Base-by-base conservation (phyloP, 768 basidiomycete species). In the Pleurotus djamor region DNA sequence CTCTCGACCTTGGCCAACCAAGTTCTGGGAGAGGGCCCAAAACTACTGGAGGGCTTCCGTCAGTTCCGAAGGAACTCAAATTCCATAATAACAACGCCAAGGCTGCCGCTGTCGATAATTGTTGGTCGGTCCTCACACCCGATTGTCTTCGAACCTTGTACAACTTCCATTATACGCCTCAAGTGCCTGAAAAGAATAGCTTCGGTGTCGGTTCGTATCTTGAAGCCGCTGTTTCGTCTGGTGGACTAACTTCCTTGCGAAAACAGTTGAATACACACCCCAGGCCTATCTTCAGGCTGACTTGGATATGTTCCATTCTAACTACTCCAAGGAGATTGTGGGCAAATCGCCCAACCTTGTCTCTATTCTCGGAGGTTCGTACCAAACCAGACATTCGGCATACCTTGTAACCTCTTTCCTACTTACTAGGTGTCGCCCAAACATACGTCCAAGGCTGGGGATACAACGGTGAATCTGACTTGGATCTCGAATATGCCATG, bases 401-500 rank as follows among this genome's bases (percentile, higher is more conserved):
- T 28, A 32, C 35, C 41, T 34, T 28, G 21, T 28, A 28, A 28
- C 21, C 21, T 28, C 21, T 28, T 28, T 28, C 21, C 21, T 28
- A 28, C 21, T 3, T 28, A 56, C 34, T 52, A 80, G 80, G 81
- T 33, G 71, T 79, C 34, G 72, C 77, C 4, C 83, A 84, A 65
- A 77, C 76, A 4, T 59, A 58, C 4, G 51, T 74, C 41, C 66
- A 71, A 61, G 72, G 77, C 48, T 82, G 83, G 63, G 63, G 71
- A 16, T 73, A 74, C 64, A 83, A 82, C 61, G 83, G 79, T 51
- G 84, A 87, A 66, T 80, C 82, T 16, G 74, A 84, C 61, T 74
- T 87, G 12, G 85, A 86, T 68, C 73, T 87, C 7, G 69, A 85
- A 68, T 84, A 83, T 59, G 77, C 75, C 13, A 80, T 86, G 83